Evolutionary conservation across 73 alveolate species (phyloP).

Genomic region (Vitrella brassicaformis): DNA sequence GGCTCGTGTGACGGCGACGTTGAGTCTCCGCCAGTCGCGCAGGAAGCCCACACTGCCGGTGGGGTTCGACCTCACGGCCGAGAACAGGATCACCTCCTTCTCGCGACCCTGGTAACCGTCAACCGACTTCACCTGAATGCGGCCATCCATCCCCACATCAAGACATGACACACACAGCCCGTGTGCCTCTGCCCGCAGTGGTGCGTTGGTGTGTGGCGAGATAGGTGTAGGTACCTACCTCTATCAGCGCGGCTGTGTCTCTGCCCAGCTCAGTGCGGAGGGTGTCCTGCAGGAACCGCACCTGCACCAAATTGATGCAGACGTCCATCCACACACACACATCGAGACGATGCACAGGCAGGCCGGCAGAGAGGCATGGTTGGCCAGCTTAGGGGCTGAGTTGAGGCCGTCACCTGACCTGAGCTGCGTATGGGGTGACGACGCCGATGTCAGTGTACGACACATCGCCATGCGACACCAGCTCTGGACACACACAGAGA

Average conservation of each 20-base stretch:
- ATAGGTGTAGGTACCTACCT: neutral
- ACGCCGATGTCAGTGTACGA: too few relatives aligned
- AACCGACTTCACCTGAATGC: constrained; percentile 51
- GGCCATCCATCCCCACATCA: too few relatives aligned
- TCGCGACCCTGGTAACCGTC: constrained; percentile 64
- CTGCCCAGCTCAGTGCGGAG: neutral
- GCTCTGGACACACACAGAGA: too few relatives aligned
- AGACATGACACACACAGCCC: neutral
- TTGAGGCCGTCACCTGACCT: neutral
- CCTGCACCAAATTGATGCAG: neutral
- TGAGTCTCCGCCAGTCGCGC: constrained; percentile 53
- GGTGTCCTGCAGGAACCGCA: neutral
- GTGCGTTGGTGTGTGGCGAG: neutral
- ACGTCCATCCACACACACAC: neutral
- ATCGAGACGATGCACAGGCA: neutral
- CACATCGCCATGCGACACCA: too few relatives aligned
- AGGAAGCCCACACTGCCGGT: constrained; percentile 48
- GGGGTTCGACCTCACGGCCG: constrained; percentile 49
- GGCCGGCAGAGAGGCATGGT: neutral
- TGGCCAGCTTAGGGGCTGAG: neutral
- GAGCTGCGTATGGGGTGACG: neutral
- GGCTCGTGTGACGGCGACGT: constrained; percentile 58
- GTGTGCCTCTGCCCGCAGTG: neutral
- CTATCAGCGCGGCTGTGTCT: neutral
- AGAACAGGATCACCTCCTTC: constrained; percentile 44